Conservation (phyloP, 129 eudicot species). For the Rutidosis leptorrhynchoides region DNA sequence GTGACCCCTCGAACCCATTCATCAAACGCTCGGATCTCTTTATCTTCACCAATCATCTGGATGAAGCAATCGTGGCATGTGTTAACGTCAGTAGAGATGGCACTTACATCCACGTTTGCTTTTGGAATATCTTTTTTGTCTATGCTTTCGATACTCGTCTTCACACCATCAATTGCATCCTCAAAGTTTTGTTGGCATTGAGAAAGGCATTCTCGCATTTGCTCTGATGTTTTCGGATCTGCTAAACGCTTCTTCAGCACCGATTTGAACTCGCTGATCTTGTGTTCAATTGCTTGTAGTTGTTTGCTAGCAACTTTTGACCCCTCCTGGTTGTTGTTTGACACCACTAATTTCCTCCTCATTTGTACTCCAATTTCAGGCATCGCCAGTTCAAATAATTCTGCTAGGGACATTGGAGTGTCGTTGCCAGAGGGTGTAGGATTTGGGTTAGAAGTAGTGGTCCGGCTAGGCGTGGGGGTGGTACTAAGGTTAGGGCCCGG, state of each 20-base stretch:
- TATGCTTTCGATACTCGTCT: constrained; percentile 3
- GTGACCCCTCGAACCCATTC: neutral
- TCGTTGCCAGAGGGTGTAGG: neutral
- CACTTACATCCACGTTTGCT: constrained; percentile 27
- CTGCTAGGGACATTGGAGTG: constrained; percentile 12
- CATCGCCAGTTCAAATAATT: constrained; percentile 18
- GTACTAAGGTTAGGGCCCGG: neutral
- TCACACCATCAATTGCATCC: constrained; percentile 25
- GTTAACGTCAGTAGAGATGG: constrained; percentile 12
- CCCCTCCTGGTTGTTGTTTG: neutral
- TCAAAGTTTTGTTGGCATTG: constrained; percentile 29
- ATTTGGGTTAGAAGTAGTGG: too few species aligned
- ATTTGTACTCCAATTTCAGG: constrained; percentile 27
- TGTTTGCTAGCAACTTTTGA: neutral
- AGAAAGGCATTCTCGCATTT: constrained; percentile 23
- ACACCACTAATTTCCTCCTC: constrained; percentile 1
- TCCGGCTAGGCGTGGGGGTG: neutral
- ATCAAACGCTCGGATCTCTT: neutral
- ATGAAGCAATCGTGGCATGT: constrained; percentile 29
- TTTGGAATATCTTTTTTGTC: constrained; percentile 3
- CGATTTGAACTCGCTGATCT: neutral
- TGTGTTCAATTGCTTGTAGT: neutral
- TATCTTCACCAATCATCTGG: constrained; percentile 23
- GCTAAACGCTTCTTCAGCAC: constrained; percentile 12
- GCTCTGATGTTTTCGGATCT: constrained; percentile 10